Evolutionary conservation across 441 rosid genomes (phyloP), one percentile per base, ranked within the genome.

Genomic region (Raphanus hybrid): DNA sequence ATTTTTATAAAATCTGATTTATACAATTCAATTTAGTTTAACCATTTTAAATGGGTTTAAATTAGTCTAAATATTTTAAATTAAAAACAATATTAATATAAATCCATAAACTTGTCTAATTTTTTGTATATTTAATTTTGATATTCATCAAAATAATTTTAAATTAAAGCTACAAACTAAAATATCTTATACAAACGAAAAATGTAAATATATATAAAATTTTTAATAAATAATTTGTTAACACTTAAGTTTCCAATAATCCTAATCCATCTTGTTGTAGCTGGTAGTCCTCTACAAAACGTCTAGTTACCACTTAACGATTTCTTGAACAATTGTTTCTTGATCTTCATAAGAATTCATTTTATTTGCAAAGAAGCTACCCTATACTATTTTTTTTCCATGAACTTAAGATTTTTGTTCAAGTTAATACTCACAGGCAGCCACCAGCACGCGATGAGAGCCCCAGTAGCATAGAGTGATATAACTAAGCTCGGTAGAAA

Each of bases 401-500:
- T 12, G 16, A 60, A 27, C 5, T 6, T 23, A 77, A 41, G 29
- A 32, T 9, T 26, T 8, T 41, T 60, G 27, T 62, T 23, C 61
- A 39, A 39, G 43, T 9, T 11, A 55, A 8, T 55, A 74, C 91
- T 84, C 80, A 90, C 93, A 62, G 95, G 95, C 45, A 90, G 83
- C 90, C 91, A 89, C 87, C 84, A 86, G 77, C 93, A 86, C 52
- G 86, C 85, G 63, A 87, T 70, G 74, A 84, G 74, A 70, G 84
- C 89, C 74, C 87, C 91, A 37, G 78, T 55, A 52, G 90, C 82
- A 32, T 82, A 87, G 60, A 84, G 52, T 11, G 91, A 89, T 83
- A 90, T 87, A 6, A 86, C 67, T 29, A 90, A 82, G 88, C 90
- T 86, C 39, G 95, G 91, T 16, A 90, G 79, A 82, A 90, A 86